Evolutionary conservation across 164 flowering plant genomes (phyloP), one percentile per base, ranked within the genome.

Genomic region (Magnolia officinalis): DNA sequence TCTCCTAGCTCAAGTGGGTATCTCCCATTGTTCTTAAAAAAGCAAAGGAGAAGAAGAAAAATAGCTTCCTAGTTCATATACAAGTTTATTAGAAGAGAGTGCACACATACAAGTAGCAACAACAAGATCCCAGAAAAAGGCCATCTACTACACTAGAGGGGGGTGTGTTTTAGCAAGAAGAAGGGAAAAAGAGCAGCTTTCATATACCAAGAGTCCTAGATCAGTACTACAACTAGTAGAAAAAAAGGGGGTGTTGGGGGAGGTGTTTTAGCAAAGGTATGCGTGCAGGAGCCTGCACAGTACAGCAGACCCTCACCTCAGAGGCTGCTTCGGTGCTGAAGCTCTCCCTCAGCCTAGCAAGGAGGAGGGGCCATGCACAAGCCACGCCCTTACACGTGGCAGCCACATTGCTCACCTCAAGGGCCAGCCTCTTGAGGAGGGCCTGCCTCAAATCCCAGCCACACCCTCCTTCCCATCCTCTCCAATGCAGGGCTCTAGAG

Each of bases 331-430:
- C 92, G 55, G 94, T 90, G 2, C 81, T 96, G 84, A 92, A 89
- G 86, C 92, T 89, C 78, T 92, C 98, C 26, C 88, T 92, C 1
- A 78, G 80, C 81, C 82, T 94, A 18, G 98, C 99, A 6, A 79
- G 92, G 81, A 78, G 96, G 80, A 80, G 99, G 50, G 95, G 97
- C 85, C 99, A 96, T 85, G 92, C 95, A 14, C 98, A 96, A 82
- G 87, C 91, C 81, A 96, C 99, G 29, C 98, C 99, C 19, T 93
- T 96, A 5, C 99, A 96, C 77, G 99, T 96, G 20, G 99, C 99
- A 45, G 91, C 96, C 50, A 91, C 95, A 19, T 77, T 96, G 49
- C 84, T 96, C 10, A 82, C 83, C 78, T 81, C 91, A 23, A 81
- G 89, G 67, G 72, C 87, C 9, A 85, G 90, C 77, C 87, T 84